Percentiles rank a stretch among this genome's conserved stretches.
Evolutionary conservation across 2,329 filamentous ascomycete genomes (phyloP).

Genomic region (Balansia obtecta): DNA sequence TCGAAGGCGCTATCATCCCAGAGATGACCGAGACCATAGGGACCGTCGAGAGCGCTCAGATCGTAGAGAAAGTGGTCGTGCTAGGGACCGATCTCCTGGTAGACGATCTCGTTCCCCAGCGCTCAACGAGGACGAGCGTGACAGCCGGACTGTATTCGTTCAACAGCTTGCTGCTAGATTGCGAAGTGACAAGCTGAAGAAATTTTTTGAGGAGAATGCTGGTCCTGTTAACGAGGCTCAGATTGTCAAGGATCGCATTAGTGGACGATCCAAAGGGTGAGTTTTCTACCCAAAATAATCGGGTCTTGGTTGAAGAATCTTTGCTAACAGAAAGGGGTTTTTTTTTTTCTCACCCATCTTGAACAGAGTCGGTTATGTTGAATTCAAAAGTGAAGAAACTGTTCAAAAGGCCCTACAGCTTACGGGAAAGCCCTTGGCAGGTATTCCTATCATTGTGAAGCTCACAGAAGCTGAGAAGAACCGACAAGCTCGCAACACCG

Average conservation of each 20-base stretch:
- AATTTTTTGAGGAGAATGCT: constrained; percentile 92
- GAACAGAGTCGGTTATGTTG: constrained; percentile 88
- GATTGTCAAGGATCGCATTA: constrained; percentile 96
- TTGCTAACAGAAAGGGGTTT: too few species aligned
- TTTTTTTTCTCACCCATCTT: neutral
- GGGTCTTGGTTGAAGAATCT: too few species aligned
- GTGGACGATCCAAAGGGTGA: constrained; percentile 93
- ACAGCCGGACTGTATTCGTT: constrained; percentile 93
- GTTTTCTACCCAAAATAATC: constrained; percentile 18
- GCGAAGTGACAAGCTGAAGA: constrained; percentile 81
- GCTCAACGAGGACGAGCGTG: constrained; percentile 87
- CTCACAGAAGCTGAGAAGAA: constrained; percentile 99
- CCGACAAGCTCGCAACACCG: constrained; percentile 78
- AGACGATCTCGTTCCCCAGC: constrained; percentile 48
- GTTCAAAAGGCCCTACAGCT: constrained; percentile 90
- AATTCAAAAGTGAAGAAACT: constrained; percentile 94
- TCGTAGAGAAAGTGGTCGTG: constrained; percentile 39
- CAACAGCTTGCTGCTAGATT: constrained; percentile 94
- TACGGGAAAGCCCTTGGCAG: constrained; percentile 95
- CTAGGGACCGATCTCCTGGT: constrained; percentile 34
- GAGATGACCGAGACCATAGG: constrained; percentile 37
- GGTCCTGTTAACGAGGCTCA: constrained; percentile 93
- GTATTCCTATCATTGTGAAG: constrained; percentile 96
- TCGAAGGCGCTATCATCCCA: constrained; percentile 43
- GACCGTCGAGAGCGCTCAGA: constrained; percentile 38